Evolutionary conservation across 1,139 yeast species (phyloP), one percentile per base, ranked within the genome.

Genomic region (Saccharomyces pastorianus): DNA sequence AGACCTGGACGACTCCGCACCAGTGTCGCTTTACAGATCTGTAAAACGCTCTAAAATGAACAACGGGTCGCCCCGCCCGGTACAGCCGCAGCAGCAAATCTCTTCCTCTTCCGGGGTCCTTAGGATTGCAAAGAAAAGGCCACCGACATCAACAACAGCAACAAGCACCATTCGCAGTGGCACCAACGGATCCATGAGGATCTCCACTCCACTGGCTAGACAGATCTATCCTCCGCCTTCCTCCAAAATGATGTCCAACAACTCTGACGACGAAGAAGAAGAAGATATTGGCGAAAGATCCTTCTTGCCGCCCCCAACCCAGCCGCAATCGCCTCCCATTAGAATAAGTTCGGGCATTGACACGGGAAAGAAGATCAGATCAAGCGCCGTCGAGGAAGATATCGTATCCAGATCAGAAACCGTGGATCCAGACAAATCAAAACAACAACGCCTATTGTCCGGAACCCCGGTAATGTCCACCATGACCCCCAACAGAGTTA

Each of bases 131-230:
- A 67, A 67, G 53, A 67, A 67, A 55, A 56, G 71, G 48, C 58
- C 42, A 13, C 47, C 50, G 20, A 29, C 49, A 27, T 14, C 17
- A 27, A 46, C 64, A 9, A 55, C 60, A 8, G 54, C 58, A 8
- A 47, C 61, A 27, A 51, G 57, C 0, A 53, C 41, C 9, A 51
- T 55, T 29, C 61, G 49, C 51, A 58, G 51, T 32, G 51, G 52
- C 48, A 59, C 60, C 23, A 62, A 53, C 46, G 53, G 60, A 25
- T 59, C 61, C 20, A 58, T 67, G 59, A 63, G 71, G 56, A 65
- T 64, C 42, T 67, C 72, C 2, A 71, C 74, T 4, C 76, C 74
- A 4, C 55, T 71, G 49, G 68, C 75, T 5, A 70, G 71, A 49
- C 75, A 72, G 53, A 64, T 73, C 9, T 72, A 65, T 55, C 74